Evolutionary conservation across 1,139 yeast species (phyloP).

Genomic region (Geotrichum bryndzae): DNA sequence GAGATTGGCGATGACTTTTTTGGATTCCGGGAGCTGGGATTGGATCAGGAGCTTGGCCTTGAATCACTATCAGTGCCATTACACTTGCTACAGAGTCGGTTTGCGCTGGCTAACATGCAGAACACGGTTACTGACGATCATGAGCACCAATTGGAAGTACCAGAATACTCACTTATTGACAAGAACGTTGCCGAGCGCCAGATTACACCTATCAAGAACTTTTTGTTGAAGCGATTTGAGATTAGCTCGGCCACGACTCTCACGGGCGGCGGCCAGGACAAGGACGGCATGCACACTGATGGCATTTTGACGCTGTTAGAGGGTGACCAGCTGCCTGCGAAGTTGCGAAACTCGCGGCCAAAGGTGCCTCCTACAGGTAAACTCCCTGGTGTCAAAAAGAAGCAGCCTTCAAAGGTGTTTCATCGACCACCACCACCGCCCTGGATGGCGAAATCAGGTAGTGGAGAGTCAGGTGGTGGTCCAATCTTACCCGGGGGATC

Average conservation of each 20-base stretch:
- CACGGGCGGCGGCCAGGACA: conserved; percentile 20
- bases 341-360: conserved; percentile 72
- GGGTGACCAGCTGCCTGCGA: conserved; percentile 77
- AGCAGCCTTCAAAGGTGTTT: conserved; percentile 28
- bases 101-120: conserved; percentile 38
- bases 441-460: neutral
- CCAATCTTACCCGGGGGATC: neutral
- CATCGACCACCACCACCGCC: conserved; percentile 19
- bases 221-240: conserved; percentile 39
- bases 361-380: conserved; percentile 93
- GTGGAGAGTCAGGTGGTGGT: neutral
- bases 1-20: conserved; percentile 91
- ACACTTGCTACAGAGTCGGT: conserved; percentile 74
- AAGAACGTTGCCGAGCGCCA: conserved; percentile 46
- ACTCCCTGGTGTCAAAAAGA: conserved; percentile 62
- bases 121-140: conserved; percentile 19
- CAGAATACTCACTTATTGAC: conserved; percentile 40
- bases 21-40: conserved; percentile 89
- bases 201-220: conserved; percentile 56
- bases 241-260: conserved; percentile 21
- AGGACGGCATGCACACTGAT: conserved; percentile 21
- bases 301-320: conserved; percentile 49
- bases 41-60: conserved; percentile 89
- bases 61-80: conserved; percentile 82
- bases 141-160: conserved; percentile 28